Percentiles rank a stretch among this genome's conserved stretches.
Conservation (phyloP, 306 rosid species). For the Castanea crenata region DNA sequence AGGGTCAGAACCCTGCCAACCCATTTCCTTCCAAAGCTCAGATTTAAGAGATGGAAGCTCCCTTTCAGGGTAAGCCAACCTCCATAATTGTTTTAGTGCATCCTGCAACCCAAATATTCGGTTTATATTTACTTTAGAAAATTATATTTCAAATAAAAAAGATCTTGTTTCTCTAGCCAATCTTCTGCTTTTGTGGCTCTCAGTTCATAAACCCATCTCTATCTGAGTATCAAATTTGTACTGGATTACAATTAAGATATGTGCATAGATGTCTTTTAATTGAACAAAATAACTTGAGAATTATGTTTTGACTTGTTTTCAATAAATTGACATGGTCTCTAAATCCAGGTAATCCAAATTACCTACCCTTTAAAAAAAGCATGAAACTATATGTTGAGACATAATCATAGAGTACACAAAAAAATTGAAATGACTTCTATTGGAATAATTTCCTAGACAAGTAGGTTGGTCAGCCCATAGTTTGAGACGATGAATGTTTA, state of each 20-base stretch:
- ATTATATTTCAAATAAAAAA: background rate
- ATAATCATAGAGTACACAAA: background rate
- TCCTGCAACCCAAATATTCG: conserved; percentile 48
- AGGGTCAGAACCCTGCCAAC: conserved; percentile 99
- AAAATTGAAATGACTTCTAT: conserved; percentile 2
- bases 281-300: background rate
- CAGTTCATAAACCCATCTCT: background rate
- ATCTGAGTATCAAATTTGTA: background rate
- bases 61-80: conserved; percentile 79
- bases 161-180: background rate
- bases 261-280: conserved; percentile 6
- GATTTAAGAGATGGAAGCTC: conserved; percentile 85
- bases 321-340: conserved; percentile 1
- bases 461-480: background rate
- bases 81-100: conserved; percentile 78
- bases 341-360: background rate
- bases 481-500: background rate
- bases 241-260: background rate
- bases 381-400: background rate
- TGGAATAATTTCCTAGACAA: background rate
- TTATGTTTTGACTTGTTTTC: conserved; percentile 2
- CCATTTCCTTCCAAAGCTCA: conserved; percentile 98
- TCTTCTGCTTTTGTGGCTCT: background rate
- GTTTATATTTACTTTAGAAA: background rate
- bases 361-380: conserved; percentile 3